Conservation (phyloP, 116 monocot species). For the Zostera marina region DNA sequence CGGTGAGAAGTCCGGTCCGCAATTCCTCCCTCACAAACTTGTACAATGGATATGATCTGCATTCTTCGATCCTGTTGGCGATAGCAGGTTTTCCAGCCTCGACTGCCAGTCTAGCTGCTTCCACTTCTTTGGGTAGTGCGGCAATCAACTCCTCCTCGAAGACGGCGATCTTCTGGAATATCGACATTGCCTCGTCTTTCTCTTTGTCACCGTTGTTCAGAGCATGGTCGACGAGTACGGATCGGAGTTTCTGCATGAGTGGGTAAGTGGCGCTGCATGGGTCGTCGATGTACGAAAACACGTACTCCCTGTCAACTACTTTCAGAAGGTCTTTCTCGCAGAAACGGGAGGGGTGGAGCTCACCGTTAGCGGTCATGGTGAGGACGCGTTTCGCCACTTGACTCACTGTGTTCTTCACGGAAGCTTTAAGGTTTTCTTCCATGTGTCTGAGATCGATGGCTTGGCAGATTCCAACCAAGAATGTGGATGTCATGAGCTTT, state of each 20-base stretch:
- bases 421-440: conserved; percentile 46
- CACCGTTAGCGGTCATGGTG: conserved; percentile 32
- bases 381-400: conserved; percentile 51
- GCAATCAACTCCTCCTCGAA: conserved; percentile 62
- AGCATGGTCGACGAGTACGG: conserved; percentile 70
- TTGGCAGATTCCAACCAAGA: conserved; percentile 61
- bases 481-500: conserved; percentile 77
- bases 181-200: conserved; percentile 24
- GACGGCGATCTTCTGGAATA: conserved; percentile 43
- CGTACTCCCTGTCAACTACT: conserved; percentile 49
- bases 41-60: conserved; percentile 76
- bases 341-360: conserved; percentile 58
- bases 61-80: conserved; percentile 42
- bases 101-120: conserved; percentile 26
- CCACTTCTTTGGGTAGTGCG: conserved; percentile 44
- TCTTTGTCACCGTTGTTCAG: conserved; percentile 47
- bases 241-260: conserved; percentile 71
- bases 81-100: conserved; percentile 31
- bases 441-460: conserved; percentile 54
- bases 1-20: conserved; percentile 31
- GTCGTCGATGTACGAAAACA: conserved; percentile 68
- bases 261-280: conserved; percentile 60
- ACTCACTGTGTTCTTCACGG: conserved; percentile 44
- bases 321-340: conserved; percentile 69
- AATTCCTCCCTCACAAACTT: conserved; percentile 55